These are phyloP conservation scores for Lactifluus echinatus DNA, from an alignment of 768 basidiomycete genomes.

Conservation along the genomic window DNA sequence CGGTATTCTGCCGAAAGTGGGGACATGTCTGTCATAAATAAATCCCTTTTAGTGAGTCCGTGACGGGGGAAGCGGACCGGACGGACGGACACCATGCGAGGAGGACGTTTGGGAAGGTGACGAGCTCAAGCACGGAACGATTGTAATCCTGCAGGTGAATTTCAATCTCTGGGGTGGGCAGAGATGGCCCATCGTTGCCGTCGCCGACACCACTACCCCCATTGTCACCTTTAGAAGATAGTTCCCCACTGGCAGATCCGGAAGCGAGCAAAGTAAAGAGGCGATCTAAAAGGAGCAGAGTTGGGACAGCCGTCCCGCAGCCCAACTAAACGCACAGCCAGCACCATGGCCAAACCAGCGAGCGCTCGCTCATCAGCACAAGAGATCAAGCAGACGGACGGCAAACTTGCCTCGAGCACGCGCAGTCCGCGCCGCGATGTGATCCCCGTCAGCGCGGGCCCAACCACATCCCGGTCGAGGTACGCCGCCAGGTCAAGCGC, in stretches of 20 bases:
- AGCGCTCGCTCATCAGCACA: neutral
- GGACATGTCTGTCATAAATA: conserved; percentile 44
- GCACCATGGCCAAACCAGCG: neutral
- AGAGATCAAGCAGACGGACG: neutral
- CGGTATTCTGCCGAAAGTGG: conserved; percentile 45
- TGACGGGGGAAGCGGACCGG: neutral
- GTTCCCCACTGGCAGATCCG: neutral
- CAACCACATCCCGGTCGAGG: conserved; percentile 30
- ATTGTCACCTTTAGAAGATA: too few species aligned
- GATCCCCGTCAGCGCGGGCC: neutral
- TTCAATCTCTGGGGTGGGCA: conserved; percentile 31
- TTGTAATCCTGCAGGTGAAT: conserved; percentile 94
- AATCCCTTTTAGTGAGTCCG: neutral
- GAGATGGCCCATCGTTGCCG: neutral
- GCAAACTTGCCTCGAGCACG: conserved; percentile 57
- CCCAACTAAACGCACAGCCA: conserved; percentile 55
- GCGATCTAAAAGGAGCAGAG: conserved; percentile 57
- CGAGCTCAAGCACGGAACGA: conserved; percentile 63
- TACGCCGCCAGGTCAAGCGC: conserved; percentile 78
- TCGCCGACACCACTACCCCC: too few species aligned
- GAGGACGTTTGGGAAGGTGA: conserved; percentile 71
- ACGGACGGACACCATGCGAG: conserved; percentile 68
- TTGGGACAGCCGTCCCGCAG: conserved; percentile 87
- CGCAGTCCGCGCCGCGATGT: conserved; percentile 38
- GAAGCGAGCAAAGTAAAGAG: conserved; percentile 36